Conservation (phyloP, 2,329 filamentous ascomycete species). For the Oidium heveae region DNA sequence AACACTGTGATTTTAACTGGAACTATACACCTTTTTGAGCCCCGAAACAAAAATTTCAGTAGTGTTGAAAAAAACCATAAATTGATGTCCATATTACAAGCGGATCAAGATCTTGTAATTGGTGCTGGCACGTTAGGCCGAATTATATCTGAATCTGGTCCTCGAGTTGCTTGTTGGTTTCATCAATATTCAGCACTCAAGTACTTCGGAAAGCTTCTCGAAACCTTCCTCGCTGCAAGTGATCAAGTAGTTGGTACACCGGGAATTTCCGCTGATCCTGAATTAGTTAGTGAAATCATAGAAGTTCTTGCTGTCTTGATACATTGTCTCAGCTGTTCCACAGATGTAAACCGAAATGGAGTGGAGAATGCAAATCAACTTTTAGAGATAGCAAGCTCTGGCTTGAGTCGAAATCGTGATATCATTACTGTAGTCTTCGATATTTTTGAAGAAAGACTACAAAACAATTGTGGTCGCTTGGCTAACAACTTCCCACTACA, state of each 20-base stretch:
- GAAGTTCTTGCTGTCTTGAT: slow-evolving; percentile 48
- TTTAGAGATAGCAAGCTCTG: slow-evolving; percentile 32
- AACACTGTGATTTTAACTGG: slow-evolving; percentile 48
- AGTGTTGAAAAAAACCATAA: slow-evolving; percentile 3
- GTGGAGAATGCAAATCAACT: slow-evolving; percentile 17
- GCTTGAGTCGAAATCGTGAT: slow-evolving; percentile 32
- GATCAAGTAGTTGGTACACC: slow-evolving; percentile 20
- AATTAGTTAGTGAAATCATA: slow-evolving; percentile 49
- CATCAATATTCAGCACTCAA: slow-evolving; percentile 55
- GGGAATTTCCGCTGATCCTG: slow-evolving; percentile 23
- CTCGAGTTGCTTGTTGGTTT: slow-evolving; percentile 50
- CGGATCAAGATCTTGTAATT: slow-evolving; percentile 29
- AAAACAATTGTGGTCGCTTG: slow-evolving; percentile 18
- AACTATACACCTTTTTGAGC: slow-evolving; percentile 37
- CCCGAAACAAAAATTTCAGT: slow-evolving; percentile 9
- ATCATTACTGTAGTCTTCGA: slow-evolving; percentile 63
- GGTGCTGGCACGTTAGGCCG: slow-evolving; percentile 39
- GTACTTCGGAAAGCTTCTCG: slow-evolving; percentile 52
- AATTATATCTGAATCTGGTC: slow-evolving; percentile 54
- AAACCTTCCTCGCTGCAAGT: slow-evolving; percentile 35
- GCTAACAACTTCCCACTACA: slow-evolving; percentile 25
- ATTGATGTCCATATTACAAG: slow-evolving; percentile 8
- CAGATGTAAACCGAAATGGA: slow-evolving; percentile 16
- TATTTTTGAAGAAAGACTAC: slow-evolving; percentile 48
- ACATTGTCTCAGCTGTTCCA: slow-evolving; percentile 14